Evolutionary conservation across 2,329 filamentous ascomycete species (phyloP).

Genomic region (Cladosporium sphaerospermum): DNA sequence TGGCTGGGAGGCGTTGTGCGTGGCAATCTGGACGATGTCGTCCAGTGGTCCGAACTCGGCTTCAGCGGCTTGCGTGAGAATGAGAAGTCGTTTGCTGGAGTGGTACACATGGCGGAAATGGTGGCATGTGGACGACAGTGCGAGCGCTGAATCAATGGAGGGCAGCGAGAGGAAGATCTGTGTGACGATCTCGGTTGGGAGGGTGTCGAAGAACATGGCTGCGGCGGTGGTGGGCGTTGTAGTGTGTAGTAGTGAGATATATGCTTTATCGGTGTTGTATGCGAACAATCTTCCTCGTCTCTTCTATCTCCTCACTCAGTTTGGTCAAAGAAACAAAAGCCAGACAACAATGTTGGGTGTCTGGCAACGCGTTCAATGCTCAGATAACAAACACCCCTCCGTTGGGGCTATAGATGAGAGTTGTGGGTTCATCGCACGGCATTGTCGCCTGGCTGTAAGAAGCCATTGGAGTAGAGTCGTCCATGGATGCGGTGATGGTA

Average conservation of each 20-base stretch:
- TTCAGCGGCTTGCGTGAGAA: slow-evolving; percentile 49
- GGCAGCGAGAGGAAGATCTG: slow-evolving; percentile 51
- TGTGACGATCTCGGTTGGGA: slow-evolving; percentile 54
- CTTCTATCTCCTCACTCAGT: background rate
- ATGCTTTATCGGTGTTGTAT: background rate
- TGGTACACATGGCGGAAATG: slow-evolving; percentile 49
- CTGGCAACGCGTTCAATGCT: slow-evolving; percentile 17
- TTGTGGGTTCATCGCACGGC: slow-evolving; percentile 21
- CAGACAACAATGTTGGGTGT: slow-evolving; percentile 9
- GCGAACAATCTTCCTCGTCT: background rate
- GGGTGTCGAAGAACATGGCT: slow-evolving; percentile 49
- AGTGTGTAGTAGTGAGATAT: slow-evolving; percentile 1
- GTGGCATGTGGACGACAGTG: slow-evolving; percentile 49
- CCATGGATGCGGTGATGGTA: slow-evolving; percentile 15
- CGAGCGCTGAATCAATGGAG: slow-evolving; percentile 48
- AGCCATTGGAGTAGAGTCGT: background rate
- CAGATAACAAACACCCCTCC: slow-evolving; percentile 45
- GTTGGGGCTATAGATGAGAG: slow-evolving; percentile 46
- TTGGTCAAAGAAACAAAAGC: background rate
- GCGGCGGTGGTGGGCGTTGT: slow-evolving; percentile 8
- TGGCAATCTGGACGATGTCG: slow-evolving; percentile 54
- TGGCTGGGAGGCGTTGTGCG: slow-evolving; percentile 54
- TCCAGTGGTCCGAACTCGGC: slow-evolving; percentile 52
- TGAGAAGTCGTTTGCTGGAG: slow-evolving; percentile 48
- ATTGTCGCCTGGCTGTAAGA: slow-evolving; percentile 9